Percentiles rank a stretch among this genome's conserved stretches.
These are phyloP conservation scores for Sarcomyxa edulis DNA, from an alignment of 768 basidiomycete genomes.

Conservation along the genomic window DNA sequence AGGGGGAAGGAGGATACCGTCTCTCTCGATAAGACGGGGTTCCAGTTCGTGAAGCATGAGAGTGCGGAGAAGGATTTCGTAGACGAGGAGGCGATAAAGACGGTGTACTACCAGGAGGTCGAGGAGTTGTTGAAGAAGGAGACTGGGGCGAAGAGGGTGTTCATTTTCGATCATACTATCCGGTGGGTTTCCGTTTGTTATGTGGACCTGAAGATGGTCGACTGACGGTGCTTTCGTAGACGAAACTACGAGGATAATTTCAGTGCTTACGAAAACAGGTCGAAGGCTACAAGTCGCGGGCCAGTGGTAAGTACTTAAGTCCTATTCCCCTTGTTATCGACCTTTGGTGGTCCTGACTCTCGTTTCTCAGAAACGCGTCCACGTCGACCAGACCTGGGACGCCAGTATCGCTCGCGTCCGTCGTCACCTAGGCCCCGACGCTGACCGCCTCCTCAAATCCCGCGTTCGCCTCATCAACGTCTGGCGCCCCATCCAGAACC, in stretches of 20 bases:
- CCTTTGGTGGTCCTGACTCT: neutral
- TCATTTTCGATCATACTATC: constrained; percentile 39
- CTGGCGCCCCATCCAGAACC: constrained; percentile 37
- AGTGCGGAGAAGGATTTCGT: constrained; percentile 24
- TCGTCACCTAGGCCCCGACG: constrained; percentile 30
- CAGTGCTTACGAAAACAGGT: neutral
- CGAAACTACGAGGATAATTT: neutral
- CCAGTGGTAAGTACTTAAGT: constrained; percentile 4
- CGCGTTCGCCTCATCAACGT: constrained; percentile 44
- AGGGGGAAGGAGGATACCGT: constrained; percentile 26
- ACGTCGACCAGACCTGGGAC: constrained; percentile 34
- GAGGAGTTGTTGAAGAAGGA: constrained; percentile 28
- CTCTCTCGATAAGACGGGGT: constrained; percentile 27
- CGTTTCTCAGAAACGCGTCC: constrained; percentile 18
- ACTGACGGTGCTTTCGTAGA: constrained; percentile 17
- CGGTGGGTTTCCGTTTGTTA: neutral
- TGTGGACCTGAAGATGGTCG: constrained; percentile 4
- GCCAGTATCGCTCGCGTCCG: constrained; percentile 29
- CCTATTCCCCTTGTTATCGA: no score
- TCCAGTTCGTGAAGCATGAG: constrained; percentile 23
- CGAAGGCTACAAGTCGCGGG: neutral
- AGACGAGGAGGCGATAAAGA: constrained; percentile 27
- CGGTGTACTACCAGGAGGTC: constrained; percentile 35
- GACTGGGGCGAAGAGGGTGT: constrained; percentile 30
- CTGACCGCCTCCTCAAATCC: constrained; percentile 25